Evolutionary conservation across 352 stramenopile species (phyloP), one percentile per base, ranked within the genome.

Genomic region (Phytophthora lateralis): DNA sequence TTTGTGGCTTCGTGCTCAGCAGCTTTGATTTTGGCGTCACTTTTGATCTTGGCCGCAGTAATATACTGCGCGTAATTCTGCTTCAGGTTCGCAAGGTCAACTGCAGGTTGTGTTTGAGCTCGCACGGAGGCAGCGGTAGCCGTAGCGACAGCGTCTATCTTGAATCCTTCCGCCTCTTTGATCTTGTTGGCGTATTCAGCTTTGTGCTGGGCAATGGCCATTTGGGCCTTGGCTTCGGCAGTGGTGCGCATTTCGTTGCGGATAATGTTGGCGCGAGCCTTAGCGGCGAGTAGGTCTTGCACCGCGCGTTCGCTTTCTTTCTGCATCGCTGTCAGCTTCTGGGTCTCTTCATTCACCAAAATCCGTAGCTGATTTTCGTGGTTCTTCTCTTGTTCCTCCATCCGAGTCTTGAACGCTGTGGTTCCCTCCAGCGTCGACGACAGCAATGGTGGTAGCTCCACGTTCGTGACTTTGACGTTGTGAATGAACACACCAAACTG

Each of bases 331-430:
- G 85, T 90, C 42, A 92, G 61, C 39, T 84, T 86, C 49, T 88
- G 74, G 0, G 85, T 91, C 35, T 90, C 85, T 55, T 92, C 78
- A 30, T 94, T 91, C 35, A 92, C 42, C 6, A 94, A 53, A 15
- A 89, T 88, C 30, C 85, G 72, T 51, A 92, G 50, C 4, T 83
- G 80, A 63, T 90, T 94, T 68, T 92, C 81, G 55, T 94, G 81
- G 55, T 89, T 92, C 66, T 94, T 94, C 64, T 92, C 82, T 56
- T 91, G 82, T 55, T 94, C 82, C 39, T 87, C 76, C 78, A 94
- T 94, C 17, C 78, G 72, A 10, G 82, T 90, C 68, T 94, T 91
- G 69, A 92, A 91, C 14, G 77, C 79, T 9, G 82, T 89, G 14
- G 82, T 90, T n/a, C 82, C 75, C 49, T 94, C 85, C 8, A 94